Conservation (phyloP, 495 filamentous ascomycete genomes). For the Aspergillus hancockii region DNA sequence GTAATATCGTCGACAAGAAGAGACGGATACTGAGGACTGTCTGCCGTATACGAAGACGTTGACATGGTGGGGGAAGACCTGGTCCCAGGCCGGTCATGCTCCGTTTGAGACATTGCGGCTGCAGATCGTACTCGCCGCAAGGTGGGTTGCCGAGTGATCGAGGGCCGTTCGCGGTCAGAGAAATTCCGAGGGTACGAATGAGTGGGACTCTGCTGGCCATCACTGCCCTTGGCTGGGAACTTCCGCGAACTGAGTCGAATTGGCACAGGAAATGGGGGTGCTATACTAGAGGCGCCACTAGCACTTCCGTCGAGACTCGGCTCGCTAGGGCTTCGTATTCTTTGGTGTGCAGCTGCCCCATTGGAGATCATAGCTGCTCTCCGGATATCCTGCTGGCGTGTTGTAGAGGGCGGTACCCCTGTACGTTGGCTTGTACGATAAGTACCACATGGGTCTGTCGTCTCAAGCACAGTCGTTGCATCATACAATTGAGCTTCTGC, state of each 20-base stretch:
- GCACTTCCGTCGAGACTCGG: slow-evolving; percentile 57
- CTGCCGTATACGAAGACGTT: slow-evolving; percentile 61
- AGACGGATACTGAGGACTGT: slow-evolving; percentile 73
- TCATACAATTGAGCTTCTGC: slow-evolving; percentile 31
- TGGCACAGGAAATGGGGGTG: slow-evolving; percentile 88
- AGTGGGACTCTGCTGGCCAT: slow-evolving; percentile 81
- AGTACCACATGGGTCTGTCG: slow-evolving; percentile 12
- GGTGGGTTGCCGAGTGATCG: slow-evolving; percentile 41
- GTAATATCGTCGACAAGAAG: slow-evolving; percentile 74
- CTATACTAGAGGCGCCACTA: slow-evolving; percentile 35
- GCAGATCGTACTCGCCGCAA: slow-evolving; percentile 85
- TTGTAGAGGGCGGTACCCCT: slow-evolving; percentile 22
- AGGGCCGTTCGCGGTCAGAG: slow-evolving; percentile 34
- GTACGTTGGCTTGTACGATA: slow-evolving; percentile 26
- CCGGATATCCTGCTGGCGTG: slow-evolving; percentile 57
- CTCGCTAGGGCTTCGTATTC: slow-evolving; percentile 72
- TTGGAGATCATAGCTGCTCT: slow-evolving; percentile 73
- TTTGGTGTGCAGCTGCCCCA: slow-evolving; percentile 69
- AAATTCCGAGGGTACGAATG: slow-evolving; percentile 50
- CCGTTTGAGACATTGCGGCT: slow-evolving; percentile 61
- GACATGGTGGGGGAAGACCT: slow-evolving; percentile 68
- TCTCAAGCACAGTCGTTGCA: slow-evolving; percentile 3
- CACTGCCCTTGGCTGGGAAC: slow-evolving; percentile 67
- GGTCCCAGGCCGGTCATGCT: slow-evolving; percentile 49
- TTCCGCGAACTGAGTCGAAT: slow-evolving; percentile 84